Evolutionary conservation across 176 grass and related monocot species (phyloP).

Genomic region (Aegilops longissima): DNA sequence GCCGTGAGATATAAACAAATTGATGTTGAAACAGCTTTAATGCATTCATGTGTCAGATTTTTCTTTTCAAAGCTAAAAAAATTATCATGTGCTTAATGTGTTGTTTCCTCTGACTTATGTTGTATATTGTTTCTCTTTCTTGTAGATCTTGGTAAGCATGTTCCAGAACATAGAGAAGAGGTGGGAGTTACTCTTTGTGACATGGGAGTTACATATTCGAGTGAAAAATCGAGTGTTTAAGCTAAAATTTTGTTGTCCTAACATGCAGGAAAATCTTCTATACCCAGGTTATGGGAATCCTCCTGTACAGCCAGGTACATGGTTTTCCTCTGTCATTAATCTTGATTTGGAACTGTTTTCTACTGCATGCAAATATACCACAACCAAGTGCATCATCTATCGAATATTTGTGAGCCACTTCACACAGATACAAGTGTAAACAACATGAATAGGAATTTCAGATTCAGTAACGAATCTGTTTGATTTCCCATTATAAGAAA

Average conservation of each 20-base stretch:
- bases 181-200: slow-evolving; percentile 26
- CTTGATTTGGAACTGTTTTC: neutral
- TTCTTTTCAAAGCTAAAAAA: too few relatives aligned
- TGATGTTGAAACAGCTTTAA: neutral
- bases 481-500: neutral
- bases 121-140: neutral
- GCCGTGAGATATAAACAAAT: neutral
- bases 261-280: slow-evolving; percentile 52
- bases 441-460: neutral
- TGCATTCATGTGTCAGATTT: neutral
- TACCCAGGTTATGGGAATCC: slow-evolving; percentile 45
- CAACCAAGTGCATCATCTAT: too few relatives aligned
- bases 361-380: neutral
- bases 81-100: neutral
- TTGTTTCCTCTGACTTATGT: neutral
- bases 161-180: slow-evolving; percentile 45
- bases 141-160: slow-evolving; percentile 52
- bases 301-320: slow-evolving; percentile 50
- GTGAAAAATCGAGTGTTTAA: neutral
- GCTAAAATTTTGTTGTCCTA: slow-evolving; percentile 23
- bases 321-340: neutral
- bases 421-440: neutral
- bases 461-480: neutral
- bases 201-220: neutral
- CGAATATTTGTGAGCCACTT: neutral